Evolutionary conservation across 2,329 filamentous ascomycete genomes (phyloP).

Genomic region (Zymoseptoria crescenta): DNA sequence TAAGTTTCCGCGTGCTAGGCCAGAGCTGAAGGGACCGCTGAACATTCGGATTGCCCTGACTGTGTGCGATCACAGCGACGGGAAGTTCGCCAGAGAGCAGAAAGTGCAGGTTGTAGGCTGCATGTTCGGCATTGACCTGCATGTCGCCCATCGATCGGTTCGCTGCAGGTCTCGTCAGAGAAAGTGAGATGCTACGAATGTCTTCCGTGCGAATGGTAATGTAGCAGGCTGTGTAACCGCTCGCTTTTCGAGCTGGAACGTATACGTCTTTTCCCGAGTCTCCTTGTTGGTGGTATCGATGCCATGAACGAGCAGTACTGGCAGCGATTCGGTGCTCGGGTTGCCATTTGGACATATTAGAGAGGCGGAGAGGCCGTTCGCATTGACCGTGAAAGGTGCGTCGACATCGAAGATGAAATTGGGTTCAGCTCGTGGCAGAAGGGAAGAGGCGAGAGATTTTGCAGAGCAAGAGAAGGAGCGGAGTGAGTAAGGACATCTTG

Average conservation of each 20-base stretch:
- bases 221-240: conserved; percentile 27
- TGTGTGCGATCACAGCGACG: conserved; percentile 24
- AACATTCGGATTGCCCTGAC: conserved; percentile 25
- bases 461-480: conserved; percentile 7
- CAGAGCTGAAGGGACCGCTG: conserved; percentile 28
- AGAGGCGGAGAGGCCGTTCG: conserved; percentile 17
- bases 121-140: conserved; percentile 27
- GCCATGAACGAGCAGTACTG: conserved; percentile 26
- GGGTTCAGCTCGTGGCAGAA: conserved; percentile 13
- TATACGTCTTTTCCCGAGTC: conserved; percentile 24
- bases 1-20: conserved; percentile 22
- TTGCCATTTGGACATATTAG: conserved; percentile 26
- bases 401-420: conserved; percentile 22
- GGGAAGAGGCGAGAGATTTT: conserved; percentile 9
- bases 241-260: conserved; percentile 21
- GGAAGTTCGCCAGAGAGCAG: conserved; percentile 21
- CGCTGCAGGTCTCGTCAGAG: conserved; percentile 7
- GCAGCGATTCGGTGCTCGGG: conserved; percentile 18
- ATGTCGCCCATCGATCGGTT: conserved; percentile 26
- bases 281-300: conserved; percentile 24
- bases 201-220: conserved; percentile 21
- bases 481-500: conserved; percentile 9
- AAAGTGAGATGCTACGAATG: not conserved
- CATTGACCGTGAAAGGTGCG: conserved; percentile 22
- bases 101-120: conserved; percentile 26